Conservation (phyloP, 768 basidiomycete genomes). For the Paxillus rubicundulus region DNA sequence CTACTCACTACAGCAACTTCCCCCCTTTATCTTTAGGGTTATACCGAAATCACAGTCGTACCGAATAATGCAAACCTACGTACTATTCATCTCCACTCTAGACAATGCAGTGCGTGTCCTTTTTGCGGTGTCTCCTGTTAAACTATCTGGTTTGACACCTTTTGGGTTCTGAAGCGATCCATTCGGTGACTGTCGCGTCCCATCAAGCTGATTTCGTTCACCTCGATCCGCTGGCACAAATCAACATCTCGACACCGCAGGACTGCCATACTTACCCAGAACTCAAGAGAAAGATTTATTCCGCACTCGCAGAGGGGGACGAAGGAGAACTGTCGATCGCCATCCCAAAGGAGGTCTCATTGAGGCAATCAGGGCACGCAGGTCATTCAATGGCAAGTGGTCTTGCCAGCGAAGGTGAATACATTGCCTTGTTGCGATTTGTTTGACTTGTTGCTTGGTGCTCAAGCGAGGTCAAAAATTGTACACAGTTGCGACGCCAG, state of each 20-base stretch:
- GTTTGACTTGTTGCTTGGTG: not conserved
- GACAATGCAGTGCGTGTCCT: conserved; percentile 73
- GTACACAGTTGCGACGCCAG: conserved; percentile 68
- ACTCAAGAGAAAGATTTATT: conserved; percentile 87
- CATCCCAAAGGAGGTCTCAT: conserved; percentile 69
- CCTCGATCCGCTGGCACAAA: conserved; percentile 68
- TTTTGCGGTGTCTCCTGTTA: conserved; percentile 2
- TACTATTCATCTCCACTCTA: conserved; percentile 84
- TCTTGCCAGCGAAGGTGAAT: conserved; percentile 57
- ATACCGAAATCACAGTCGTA: conserved; percentile 87
- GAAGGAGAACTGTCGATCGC: conserved; percentile 94
- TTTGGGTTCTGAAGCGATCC: conserved; percentile 49
- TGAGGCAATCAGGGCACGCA: conserved; percentile 56
- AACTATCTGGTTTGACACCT: conserved; percentile 24
- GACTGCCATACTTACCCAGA: conserved; percentile 92
- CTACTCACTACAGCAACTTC: conserved; percentile 20
- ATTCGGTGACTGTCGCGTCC: conserved; percentile 69
- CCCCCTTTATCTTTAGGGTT: conserved; percentile 54
- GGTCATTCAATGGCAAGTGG: conserved; percentile 35
- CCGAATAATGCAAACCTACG: conserved; percentile 77
- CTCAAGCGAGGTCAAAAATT: conserved; percentile 6
- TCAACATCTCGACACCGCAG: conserved; percentile 62
- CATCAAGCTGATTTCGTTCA: conserved; percentile 76
- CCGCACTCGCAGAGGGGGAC: conserved; percentile 85
- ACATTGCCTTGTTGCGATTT: conserved; percentile 6